Conservation (phyloP, 768 basidiomycete species). For the Boletus tylopilopsis region DNA sequence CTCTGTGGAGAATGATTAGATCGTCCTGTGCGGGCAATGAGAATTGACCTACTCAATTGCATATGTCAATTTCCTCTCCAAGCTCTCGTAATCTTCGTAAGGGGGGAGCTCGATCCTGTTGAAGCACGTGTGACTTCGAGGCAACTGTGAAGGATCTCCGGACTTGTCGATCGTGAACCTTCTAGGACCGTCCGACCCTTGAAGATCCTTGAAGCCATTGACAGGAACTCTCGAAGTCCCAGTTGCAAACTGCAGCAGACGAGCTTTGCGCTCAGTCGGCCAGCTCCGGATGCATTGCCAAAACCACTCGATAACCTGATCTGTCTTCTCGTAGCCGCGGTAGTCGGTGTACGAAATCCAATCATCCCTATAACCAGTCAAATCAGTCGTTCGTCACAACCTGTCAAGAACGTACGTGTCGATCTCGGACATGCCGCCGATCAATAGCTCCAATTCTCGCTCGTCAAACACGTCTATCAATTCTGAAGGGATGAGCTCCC, state of each 20-base stretch:
- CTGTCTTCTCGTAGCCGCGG: constrained; percentile 80
- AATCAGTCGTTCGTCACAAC: not conserved
- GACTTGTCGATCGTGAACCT: constrained; percentile 95
- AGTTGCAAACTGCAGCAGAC: constrained; percentile 85
- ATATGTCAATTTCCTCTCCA: constrained; percentile 82
- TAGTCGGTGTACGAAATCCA: constrained; percentile 96
- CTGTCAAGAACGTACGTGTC: constrained; percentile 55
- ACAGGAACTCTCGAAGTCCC: constrained; percentile 83
- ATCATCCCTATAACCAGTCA: constrained; percentile 54
- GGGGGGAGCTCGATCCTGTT: constrained; percentile 86
- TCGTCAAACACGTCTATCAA: constrained; percentile 90
- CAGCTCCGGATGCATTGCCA: constrained; percentile 90
- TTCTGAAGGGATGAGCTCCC: constrained; percentile 80
- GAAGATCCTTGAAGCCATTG: constrained; percentile 92
- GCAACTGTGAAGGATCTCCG: constrained; percentile 83
- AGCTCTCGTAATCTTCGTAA: constrained; percentile 81
- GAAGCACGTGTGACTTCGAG: constrained; percentile 93
- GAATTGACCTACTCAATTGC: constrained; percentile 67
- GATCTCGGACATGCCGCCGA: constrained; percentile 91
- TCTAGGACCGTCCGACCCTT: constrained; percentile 89
- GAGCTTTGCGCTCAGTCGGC: constrained; percentile 86
- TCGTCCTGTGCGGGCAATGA: not conserved
- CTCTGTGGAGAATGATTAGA: constrained; percentile 39
- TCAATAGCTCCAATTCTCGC: constrained; percentile 81
- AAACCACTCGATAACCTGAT: constrained; percentile 93